Conservation (phyloP, 148 eudicot species). For the Polygonum maritimum region DNA sequence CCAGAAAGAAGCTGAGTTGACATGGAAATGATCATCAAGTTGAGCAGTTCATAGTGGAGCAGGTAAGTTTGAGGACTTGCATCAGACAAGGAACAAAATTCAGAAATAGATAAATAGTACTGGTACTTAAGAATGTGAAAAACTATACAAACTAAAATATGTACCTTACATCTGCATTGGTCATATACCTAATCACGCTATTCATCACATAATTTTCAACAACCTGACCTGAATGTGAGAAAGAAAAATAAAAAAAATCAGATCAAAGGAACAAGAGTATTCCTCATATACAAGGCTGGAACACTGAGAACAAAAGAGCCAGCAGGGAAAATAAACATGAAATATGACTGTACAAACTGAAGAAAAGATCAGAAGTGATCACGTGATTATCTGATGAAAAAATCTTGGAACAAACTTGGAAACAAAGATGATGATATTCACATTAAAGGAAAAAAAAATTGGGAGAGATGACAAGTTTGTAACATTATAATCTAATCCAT, state of each 20-base stretch:
- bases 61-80: constrained; percentile 60
- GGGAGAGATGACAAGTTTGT: too few species aligned
- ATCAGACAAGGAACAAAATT: constrained; percentile 21
- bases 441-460: background rate
- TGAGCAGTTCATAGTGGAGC: constrained; percentile 78
- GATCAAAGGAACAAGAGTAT: too few species aligned
- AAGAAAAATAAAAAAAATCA: background rate
- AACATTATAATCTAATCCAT: too few species aligned
- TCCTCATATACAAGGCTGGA: too few species aligned
- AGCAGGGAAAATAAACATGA: too few species aligned
- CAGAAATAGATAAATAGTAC: constrained; percentile 9
- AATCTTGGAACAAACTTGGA: background rate
- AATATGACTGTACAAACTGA: too few species aligned
- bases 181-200: constrained; percentile 53
- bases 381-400: background rate
- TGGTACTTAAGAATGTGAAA: background rate
- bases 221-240: constrained; percentile 41
- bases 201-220: constrained; percentile 45
- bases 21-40: constrained; percentile 77
- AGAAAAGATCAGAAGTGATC: background rate
- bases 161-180: constrained; percentile 78
- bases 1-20: constrained; percentile 89
- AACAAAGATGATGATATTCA: background rate
- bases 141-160: constrained; percentile 1
- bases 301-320: too few species aligned